Evolutionary conservation across 257 asterid species (phyloP).

Genomic region (Catharanthus roseus): DNA sequence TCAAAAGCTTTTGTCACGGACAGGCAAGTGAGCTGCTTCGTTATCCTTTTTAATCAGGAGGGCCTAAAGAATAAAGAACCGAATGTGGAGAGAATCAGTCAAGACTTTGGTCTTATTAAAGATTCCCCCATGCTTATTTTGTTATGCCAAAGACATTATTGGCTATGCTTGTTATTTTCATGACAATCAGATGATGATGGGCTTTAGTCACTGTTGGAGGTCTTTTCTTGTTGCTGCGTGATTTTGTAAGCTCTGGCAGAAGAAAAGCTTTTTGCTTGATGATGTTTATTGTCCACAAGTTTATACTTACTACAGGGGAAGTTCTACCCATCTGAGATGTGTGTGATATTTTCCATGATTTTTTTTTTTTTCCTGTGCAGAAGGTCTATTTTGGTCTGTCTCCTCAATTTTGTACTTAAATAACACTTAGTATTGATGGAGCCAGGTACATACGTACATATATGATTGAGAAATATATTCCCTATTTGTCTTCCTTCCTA

Average conservation of each 20-base stretch:
- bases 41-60: constrained; percentile 24
- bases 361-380: no score
- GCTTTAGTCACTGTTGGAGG: neutral
- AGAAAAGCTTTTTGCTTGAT: neutral
- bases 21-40: constrained; percentile 5
- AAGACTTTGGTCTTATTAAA: neutral
- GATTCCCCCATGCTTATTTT: neutral
- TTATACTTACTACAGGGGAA: no score
- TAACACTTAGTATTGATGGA: neutral
- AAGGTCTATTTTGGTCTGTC: neutral
- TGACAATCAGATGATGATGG: constrained; percentile 1
- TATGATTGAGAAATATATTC: neutral
- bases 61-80: constrained; percentile 23
- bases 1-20: constrained; percentile 52
- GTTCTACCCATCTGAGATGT: no score
- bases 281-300: neutral
- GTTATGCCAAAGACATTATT: neutral
- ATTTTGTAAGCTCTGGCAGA: neutral
- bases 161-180: neutral
- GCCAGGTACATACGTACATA: neutral
- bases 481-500: neutral
- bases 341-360: no score
- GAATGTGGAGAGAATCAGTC: no score
- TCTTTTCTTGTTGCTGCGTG: neutral
- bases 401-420: neutral